Evolutionary conservation across 352 stramenopile species (phyloP), one percentile per base, ranked within the genome.

Genomic region (Phytophthora parvispora): DNA sequence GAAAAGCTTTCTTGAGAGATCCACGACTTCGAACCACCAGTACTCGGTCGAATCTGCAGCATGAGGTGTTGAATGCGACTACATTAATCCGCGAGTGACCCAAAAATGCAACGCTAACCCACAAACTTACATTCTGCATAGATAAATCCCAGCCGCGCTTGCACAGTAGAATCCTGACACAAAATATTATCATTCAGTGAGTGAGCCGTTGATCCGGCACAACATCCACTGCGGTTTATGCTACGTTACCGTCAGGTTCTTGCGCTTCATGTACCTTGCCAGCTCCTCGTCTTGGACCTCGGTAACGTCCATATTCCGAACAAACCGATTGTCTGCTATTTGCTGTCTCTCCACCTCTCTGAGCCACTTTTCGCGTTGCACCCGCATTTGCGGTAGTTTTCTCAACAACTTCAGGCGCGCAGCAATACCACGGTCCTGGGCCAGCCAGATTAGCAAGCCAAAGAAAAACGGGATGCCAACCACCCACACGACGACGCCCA

Each of bases 1-100:
- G 54, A 93, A 92, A 24, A 94, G 76, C 62, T 94, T 94, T 31
- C 87, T 77, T 16, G 86, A 89, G 12, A 94, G 71, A 64, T 94
- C 87, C 34, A 94, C 72, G 28, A 92, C 87, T 68, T 94, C 87
- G 64, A 93, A 94, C 87, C 87, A 94, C 87, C 87, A 94, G 45
- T 87, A 93, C 25, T 79, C 59, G 29, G 85, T 65, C 0, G 74
- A 77, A 72, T 94, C 86, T 94, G 53, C n/a, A n/a, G n/a, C n/a
- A n/a, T n/a, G n/a, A n/a, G n/a, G n/a, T n/a, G n/a, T n/a, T n/a
- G n/a, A n/a, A n/a, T n/a, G n/a, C n/a, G n/a, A n/a, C n/a, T n/a
- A n/a, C n/a, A n/a, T n/a, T n/a, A n/a, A n/a, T n/a, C n/a, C n/a
- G n/a, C n/a, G n/a, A n/a, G n/a, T n/a, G n/a, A n/a, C n/a, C n/a